These are phyloP conservation scores for Leishmania tropica DNA, from an alignment of 208 protist species.

Conservation along the genomic window DNA sequence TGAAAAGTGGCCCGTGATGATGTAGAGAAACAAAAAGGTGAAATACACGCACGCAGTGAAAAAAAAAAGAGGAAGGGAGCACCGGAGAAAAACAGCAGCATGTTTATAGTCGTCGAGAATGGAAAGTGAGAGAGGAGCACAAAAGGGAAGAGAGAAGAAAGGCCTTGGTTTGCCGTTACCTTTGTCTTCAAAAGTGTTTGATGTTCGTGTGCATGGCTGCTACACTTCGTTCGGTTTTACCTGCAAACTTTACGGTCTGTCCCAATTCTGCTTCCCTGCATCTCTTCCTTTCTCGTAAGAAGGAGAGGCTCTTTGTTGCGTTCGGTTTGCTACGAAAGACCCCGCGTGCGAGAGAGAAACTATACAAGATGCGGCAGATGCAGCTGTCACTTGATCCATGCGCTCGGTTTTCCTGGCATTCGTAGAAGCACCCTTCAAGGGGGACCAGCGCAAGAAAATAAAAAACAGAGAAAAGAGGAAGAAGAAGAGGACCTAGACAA, in stretches of 20 bases:
- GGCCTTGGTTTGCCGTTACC: background rate
- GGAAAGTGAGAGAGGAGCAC: background rate
- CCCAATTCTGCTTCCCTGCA: no score
- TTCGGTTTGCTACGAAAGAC: background rate
- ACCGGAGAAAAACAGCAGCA: background rate
- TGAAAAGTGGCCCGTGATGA: background rate
- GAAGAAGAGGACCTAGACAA: background rate
- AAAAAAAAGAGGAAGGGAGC: background rate
- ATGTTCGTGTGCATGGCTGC: background rate
- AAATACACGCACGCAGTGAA: background rate
- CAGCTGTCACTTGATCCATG: background rate
- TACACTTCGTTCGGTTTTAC: background rate
- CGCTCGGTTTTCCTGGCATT: background rate
- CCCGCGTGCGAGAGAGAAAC: background rate
- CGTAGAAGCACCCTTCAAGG: background rate
- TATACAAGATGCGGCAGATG: background rate
- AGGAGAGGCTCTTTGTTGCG: background rate
- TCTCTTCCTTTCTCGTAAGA: background rate
- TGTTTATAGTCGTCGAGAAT: background rate
- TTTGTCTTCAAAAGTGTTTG: background rate
- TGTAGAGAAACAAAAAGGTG: background rate
- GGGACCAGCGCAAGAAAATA: background rate
- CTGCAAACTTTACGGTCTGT: background rate
- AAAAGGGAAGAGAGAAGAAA: background rate
- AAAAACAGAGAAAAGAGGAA: constrained; percentile 7